Evolutionary conservation across 2,329 filamentous ascomycete genomes (phyloP), one percentile per base, ranked within the genome.

Genomic region (Penicillium brasilianum): DNA sequence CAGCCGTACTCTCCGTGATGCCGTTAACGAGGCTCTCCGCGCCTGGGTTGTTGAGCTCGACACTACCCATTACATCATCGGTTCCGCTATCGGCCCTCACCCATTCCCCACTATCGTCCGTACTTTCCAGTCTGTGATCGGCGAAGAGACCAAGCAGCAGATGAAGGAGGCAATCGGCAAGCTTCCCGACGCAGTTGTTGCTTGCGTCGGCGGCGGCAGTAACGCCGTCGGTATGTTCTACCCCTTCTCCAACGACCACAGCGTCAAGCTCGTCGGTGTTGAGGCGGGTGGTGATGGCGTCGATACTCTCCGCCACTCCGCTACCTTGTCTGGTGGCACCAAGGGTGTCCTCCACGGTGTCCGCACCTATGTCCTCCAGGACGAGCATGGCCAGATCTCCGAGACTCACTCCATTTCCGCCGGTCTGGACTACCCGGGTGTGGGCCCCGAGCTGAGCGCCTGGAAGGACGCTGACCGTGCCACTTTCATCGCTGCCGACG

Each of bases 141-240:
- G 95, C 58, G 87, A 90, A 69, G 95, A 99, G 83, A 97, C 95
- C 48, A 97, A 95, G 83, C 81, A 89, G 70, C 94, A 98, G 81
- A 93, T 99, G 90, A 82, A 87, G 64, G 88, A 90, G 74, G 88
- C 91, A 77, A 88, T 89, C 51, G 92, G 92, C 67, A 94, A 95
- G 80, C 87, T 99, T 1, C 95, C 95, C 4, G 95, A 99, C 70
- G 95, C 93, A 0, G 93, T 99, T 22, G 92, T 99, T 16, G 95
- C 95, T 10, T 99, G 95, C 73, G 95, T 99, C 13, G 95, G 95
- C 58, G 95, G 95, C 68, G 95, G 95, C 61, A 93, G 89, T 76
- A 99, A 99, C 76, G 95, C 95, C 2, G 89, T 90, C 3, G 95
- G 95, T 80, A 99, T 98, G 93, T 99, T 99, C 83, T 96, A 94